Evolutionary conservation across 106 monocot species (phyloP).

Genomic region (Cymbidium sinense): DNA sequence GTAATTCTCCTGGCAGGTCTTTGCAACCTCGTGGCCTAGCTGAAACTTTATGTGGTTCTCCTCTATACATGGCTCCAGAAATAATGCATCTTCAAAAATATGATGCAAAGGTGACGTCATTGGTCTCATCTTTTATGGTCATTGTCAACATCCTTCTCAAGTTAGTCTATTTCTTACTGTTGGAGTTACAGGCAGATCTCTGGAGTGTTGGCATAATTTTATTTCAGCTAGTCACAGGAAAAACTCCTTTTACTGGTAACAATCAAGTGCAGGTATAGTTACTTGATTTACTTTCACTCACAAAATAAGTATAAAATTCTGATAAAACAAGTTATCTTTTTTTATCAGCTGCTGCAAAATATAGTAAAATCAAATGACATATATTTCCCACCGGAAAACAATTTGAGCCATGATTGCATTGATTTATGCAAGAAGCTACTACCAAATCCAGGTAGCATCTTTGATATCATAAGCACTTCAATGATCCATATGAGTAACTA

Average conservation of each 20-base stretch:
- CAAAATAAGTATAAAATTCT: neutral
- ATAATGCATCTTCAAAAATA: slow-evolving; percentile 93
- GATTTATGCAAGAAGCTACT: slow-evolving; percentile 88
- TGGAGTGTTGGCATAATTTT: slow-evolving; percentile 76
- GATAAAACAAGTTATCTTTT: slow-evolving; percentile 13
- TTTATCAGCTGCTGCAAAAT: slow-evolving; percentile 74
- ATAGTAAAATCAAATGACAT: slow-evolving; percentile 67
- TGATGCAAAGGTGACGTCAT: slow-evolving; percentile 75
- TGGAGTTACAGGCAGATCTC: slow-evolving; percentile 62
- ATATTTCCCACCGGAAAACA: slow-evolving; percentile 44
- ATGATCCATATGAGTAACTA: too few species aligned
- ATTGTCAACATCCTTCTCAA: neutral
- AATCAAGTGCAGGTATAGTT: slow-evolving; percentile 71
- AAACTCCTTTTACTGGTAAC: slow-evolving; percentile 74
- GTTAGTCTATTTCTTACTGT: neutral
- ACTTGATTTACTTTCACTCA: neutral
- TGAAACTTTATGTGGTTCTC: slow-evolving; percentile 96
- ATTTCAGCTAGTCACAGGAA: slow-evolving; percentile 68
- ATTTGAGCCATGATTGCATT: slow-evolving; percentile 67
- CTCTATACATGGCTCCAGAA: slow-evolving; percentile 98
- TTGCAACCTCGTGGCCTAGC: slow-evolving; percentile 67
- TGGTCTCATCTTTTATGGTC: neutral
- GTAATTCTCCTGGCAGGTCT: slow-evolving; percentile 31
- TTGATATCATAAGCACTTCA: neutral
- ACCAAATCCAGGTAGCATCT: slow-evolving; percentile 62